These are phyloP conservation scores for Thalassiosira exigua DNA, from an alignment of 352 stramenopile genomes.

Conservation along the genomic window DNA sequence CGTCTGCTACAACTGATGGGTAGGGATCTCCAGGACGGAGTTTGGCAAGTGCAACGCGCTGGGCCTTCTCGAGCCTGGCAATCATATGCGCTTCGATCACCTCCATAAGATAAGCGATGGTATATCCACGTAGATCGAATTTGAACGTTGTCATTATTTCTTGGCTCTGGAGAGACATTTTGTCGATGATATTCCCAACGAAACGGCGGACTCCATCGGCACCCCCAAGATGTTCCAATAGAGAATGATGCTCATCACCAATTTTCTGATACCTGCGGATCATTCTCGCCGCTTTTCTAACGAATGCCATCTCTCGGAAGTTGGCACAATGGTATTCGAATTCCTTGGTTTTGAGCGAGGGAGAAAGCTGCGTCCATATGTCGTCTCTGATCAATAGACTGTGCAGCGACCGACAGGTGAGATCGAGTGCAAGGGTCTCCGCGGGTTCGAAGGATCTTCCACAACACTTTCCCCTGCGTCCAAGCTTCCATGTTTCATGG, in stretches of 20 bases:
- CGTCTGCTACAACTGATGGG: background rate
- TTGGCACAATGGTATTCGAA: conserved; percentile 8
- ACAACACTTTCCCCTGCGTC: no score
- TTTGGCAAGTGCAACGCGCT: background rate
- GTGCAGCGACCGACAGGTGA: background rate
- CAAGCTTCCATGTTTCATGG: no score
- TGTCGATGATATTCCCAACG: background rate
- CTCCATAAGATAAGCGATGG: conserved; percentile 15
- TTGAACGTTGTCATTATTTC: background rate
- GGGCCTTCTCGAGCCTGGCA: background rate
- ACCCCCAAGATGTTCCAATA: conserved; percentile 6
- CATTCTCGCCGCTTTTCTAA: background rate
- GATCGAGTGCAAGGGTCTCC: background rate
- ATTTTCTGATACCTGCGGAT: conserved; percentile 11
- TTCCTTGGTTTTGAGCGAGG: no score
- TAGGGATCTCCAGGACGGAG: background rate
- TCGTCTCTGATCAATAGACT: background rate
- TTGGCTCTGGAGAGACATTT: background rate
- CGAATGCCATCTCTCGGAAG: conserved; percentile 18
- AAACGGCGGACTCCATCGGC: conserved; percentile 11
- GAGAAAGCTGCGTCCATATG: background rate
- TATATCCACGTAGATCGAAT: conserved; percentile 5
- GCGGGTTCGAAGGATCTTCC: no score
- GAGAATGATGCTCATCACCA: background rate
- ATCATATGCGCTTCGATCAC: conserved; percentile 17